Percentiles rank a stretch among this genome's conserved stretches.
Evolutionary conservation across 2,329 filamentous ascomycete genomes (phyloP).

Genomic region (Colletotrichum lini): DNA sequence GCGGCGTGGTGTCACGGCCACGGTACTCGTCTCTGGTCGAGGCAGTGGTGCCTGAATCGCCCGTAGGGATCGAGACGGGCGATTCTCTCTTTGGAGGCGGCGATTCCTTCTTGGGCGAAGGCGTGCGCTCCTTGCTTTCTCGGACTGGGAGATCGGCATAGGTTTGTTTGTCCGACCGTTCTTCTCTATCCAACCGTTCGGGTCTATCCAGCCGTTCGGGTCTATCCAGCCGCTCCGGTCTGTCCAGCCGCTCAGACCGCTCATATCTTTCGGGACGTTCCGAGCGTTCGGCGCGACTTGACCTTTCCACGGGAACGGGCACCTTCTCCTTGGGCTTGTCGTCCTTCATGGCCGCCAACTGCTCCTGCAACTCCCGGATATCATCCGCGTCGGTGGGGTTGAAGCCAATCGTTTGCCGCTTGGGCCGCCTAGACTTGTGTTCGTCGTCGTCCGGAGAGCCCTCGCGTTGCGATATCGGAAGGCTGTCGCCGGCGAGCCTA

Average conservation of each 20-base stretch:
- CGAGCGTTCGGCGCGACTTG: constrained; percentile 26
- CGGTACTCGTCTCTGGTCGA: constrained; percentile 53
- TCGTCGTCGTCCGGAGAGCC: constrained; percentile 59
- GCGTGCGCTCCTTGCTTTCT: constrained; percentile 32
- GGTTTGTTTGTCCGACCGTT: constrained; percentile 29
- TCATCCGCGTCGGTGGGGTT: constrained; percentile 68
- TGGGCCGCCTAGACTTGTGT: constrained; percentile 56
- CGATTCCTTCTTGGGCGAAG: constrained; percentile 39
- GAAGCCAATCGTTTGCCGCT: constrained; percentile 59
- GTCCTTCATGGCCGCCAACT: constrained; percentile 61
- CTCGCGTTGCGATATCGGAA: constrained; percentile 53
- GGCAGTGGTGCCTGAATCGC: constrained; percentile 16
- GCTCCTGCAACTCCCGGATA: constrained; percentile 64
- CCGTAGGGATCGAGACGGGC: constrained; percentile 32
- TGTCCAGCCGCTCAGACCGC: constrained; percentile 3
- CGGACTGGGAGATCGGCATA: constrained; percentile 35
- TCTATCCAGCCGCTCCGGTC: constrained; percentile 24
- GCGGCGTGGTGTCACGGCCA: constrained; percentile 57
- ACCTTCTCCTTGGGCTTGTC: constrained; percentile 34
- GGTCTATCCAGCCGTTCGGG: constrained; percentile 18
- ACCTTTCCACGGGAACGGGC: constrained; percentile 35
- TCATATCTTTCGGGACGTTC: constrained; percentile 29
- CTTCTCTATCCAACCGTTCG: constrained; percentile 26
- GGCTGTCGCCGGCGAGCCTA: constrained; percentile 54
- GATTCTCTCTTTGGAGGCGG: constrained; percentile 32